Evolutionary conservation across 345 rosid genomes (phyloP).

Genomic region (Moricandia arvensis): DNA sequence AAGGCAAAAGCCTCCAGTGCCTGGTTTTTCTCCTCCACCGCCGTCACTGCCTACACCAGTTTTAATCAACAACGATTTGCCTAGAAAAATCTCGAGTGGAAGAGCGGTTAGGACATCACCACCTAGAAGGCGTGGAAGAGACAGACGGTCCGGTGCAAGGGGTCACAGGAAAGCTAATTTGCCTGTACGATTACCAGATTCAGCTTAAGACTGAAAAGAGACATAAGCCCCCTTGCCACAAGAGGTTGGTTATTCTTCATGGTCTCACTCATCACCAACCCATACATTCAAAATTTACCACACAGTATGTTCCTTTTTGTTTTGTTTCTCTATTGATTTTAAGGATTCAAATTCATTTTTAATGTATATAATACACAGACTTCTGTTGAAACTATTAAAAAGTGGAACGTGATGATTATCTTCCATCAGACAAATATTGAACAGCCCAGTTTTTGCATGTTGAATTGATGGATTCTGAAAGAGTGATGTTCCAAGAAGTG

Average conservation of each 20-base stretch:
- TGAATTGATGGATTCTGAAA: too few species aligned
- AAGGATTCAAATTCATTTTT: slow-evolving; percentile 40
- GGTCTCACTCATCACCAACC: slow-evolving; percentile 19
- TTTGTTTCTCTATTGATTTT: slow-evolving; percentile 34
- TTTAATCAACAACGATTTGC: slow-evolving; percentile 36
- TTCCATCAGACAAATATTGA: not conserved
- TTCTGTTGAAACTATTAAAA: slow-evolving; percentile 14
- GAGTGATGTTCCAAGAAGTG: too few species aligned
- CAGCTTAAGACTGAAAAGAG: slow-evolving; percentile 16
- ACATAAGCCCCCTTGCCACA: not conserved
- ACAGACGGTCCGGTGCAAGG: slow-evolving; percentile 59
- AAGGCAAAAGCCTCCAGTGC: slow-evolving; percentile 45
- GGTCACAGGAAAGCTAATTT: slow-evolving; percentile 62
- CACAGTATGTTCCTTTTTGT: slow-evolving; percentile 24
- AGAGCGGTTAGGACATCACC: slow-evolving; percentile 39
- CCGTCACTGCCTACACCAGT: slow-evolving; percentile 48
- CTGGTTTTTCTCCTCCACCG: slow-evolving; percentile 43
- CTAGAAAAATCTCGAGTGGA: slow-evolving; percentile 41
- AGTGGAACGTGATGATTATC: not conserved
- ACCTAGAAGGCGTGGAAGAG: slow-evolving; percentile 55
- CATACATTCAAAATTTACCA: slow-evolving; percentile 30
- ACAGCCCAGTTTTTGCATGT: not conserved
- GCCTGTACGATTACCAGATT: slow-evolving; percentile 32
- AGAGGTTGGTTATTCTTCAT: slow-evolving; percentile 15
- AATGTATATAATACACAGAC: slow-evolving; percentile 41